Conservation (phyloP, 2,329 filamentous ascomycete genomes). For the Colletotrichum spinosum region DNA sequence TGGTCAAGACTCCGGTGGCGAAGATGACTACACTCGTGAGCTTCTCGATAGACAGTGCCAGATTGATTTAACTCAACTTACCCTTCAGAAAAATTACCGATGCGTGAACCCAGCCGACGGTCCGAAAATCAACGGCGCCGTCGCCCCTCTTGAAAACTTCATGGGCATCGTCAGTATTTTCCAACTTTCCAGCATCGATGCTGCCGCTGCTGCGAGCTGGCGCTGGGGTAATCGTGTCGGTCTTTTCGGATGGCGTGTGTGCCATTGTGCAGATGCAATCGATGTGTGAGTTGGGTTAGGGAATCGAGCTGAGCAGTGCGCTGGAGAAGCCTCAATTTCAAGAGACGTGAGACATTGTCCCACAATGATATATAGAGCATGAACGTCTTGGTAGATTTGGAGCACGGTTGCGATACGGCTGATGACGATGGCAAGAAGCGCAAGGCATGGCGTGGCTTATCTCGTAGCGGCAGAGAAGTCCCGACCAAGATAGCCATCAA, state of each 20-base stretch:
- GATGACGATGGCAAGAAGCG: not conserved
- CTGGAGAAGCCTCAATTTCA: too few species aligned
- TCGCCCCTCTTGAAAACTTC: slow-evolving; percentile 59
- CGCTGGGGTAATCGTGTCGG: slow-evolving; percentile 39
- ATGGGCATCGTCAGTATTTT: slow-evolving; percentile 44
- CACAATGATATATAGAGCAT: slow-evolving; percentile 22
- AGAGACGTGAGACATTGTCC: not conserved
- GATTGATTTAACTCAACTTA: slow-evolving; percentile 33
- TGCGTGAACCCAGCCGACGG: slow-evolving; percentile 60
- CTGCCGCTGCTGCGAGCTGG: slow-evolving; percentile 40
- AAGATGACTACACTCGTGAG: slow-evolving; percentile 49
- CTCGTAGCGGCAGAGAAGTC: slow-evolving; percentile 25
- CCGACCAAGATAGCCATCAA: slow-evolving; percentile 31
- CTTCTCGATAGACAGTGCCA: not conserved
- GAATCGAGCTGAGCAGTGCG: too few species aligned
- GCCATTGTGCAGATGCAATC: slow-evolving; percentile 17
- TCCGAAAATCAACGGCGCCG: slow-evolving; percentile 59
- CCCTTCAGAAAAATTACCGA: slow-evolving; percentile 60
- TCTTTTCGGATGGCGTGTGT: slow-evolving; percentile 35
- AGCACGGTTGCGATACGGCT: slow-evolving; percentile 6
- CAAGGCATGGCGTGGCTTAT: slow-evolving; percentile 17
- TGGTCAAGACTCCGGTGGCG: slow-evolving; percentile 55
- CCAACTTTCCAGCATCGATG: slow-evolving; percentile 41
- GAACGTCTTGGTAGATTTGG: slow-evolving; percentile 8
- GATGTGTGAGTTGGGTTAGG: too few species aligned